Evolutionary conservation across 2,329 filamentous ascomycete genomes (phyloP).

Genomic region (Cytospora mali): DNA sequence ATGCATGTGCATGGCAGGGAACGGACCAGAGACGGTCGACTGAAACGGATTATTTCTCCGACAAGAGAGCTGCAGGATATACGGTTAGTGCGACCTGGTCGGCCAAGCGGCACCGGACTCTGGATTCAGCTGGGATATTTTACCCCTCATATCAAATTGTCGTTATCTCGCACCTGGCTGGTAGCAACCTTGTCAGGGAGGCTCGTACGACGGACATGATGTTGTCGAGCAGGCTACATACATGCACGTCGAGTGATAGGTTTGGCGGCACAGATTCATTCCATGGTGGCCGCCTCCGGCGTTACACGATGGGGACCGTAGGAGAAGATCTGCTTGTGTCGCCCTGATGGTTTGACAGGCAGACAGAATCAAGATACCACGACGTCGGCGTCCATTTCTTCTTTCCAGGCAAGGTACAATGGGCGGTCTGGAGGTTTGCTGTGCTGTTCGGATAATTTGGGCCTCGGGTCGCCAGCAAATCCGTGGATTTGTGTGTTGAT

Average conservation of each 20-base stretch:
- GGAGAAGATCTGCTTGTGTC: neutral
- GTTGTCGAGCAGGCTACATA: conserved; percentile 1
- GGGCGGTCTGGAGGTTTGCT: neutral
- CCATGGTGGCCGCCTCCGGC: conserved; percentile 3
- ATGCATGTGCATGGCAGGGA: neutral
- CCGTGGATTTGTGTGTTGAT: neutral
- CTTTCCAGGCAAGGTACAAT: neutral
- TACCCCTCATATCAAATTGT: neutral
- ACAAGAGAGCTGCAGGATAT: neutral
- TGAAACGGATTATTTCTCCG: neutral
- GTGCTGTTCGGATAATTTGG: neutral
- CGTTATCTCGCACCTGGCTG: neutral
- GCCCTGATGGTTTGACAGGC: neutral
- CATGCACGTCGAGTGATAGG: conserved; percentile 4
- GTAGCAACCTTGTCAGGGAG: neutral
- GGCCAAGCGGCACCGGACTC: neutral
- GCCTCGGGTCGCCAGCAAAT: neutral
- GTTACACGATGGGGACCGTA: neutral
- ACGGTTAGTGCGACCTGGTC: neutral
- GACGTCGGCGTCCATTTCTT: no score
- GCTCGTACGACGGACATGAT: conserved; percentile 8
- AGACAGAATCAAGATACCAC: neutral
- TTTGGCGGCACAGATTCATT: neutral
- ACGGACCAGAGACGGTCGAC: neutral
- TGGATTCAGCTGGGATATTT: neutral